phyloP scores from a whole-genome alignment of 2,329 filamentous ascomycete species.

The Periconia sp. region DNA sequence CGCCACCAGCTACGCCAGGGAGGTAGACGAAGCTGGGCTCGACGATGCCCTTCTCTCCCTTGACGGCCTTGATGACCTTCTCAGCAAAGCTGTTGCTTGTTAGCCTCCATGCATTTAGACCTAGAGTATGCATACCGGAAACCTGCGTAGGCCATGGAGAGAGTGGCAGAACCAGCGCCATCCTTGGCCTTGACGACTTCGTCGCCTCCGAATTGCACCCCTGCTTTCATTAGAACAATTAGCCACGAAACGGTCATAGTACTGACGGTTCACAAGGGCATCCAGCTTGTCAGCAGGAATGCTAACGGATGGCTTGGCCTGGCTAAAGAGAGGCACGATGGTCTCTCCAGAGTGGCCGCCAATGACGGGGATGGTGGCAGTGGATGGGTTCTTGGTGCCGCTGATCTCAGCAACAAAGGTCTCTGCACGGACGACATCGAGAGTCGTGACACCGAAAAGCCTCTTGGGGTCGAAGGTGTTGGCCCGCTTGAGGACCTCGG shows the following conservation, averaged over 20 bases:
- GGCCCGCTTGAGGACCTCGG: conserved; percentile 93
- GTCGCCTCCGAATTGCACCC: conserved; percentile 95
- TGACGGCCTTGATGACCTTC: conserved; percentile 85
- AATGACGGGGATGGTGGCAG: conserved; percentile 87
- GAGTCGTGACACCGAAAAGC: conserved; percentile 97
- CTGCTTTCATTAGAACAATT: conserved; percentile 42
- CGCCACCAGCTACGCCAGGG: conserved; percentile 84
- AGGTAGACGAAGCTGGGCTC: conserved; percentile 98
- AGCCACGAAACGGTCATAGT: not conserved
- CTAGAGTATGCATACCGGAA: conserved; percentile 69
- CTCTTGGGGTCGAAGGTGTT: conserved; percentile 93
- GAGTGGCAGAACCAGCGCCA: conserved; percentile 84
- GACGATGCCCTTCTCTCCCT: conserved; percentile 89
- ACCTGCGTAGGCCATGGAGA: conserved; percentile 95
- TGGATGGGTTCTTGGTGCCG: conserved; percentile 81
- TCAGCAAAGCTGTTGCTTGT: conserved; percentile 76
- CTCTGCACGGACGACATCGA: conserved; percentile 97
- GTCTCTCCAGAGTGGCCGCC: conserved; percentile 98
- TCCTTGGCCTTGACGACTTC: conserved; percentile 97
- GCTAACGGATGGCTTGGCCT: conserved; percentile 77
- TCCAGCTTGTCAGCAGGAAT: conserved; percentile 92
- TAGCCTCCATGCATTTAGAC: conserved; percentile 5
- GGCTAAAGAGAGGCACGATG: conserved; percentile 96
- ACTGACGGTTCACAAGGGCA: conserved; percentile 80
- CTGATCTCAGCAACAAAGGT: conserved; percentile 89